Base-by-base conservation (phyloP, 2,329 filamentous ascomycete species). In the Ascomycota sp. region DNA sequence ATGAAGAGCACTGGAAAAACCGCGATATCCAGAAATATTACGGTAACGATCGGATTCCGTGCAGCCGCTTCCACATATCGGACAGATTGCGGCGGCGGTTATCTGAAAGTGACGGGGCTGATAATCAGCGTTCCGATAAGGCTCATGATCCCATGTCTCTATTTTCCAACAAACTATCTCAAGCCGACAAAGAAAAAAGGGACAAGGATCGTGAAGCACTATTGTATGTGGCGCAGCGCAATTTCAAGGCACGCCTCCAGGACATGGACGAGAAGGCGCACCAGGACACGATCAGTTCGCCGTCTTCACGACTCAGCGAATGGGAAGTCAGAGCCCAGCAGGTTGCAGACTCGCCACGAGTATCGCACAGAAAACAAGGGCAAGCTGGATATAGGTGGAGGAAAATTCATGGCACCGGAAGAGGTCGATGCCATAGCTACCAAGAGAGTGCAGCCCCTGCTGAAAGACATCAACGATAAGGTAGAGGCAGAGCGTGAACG, bases 251-350 rank as follows among this genome's bases (percentile, higher is more conserved):
- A 13, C 70, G 69, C 25, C 65, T 94, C 39, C 70, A 78, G 35
- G 68, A 65, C 25, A 83, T 94, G 61, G 86, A 95, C 35, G 71
- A 85, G 47, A 74, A 72, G 42, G 68, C 92, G 9, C 81, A 74
- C 39, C 62, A 68, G 10, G 67, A 86, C 31, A 86, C 78, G 1
- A 82, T 82, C 33, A 74, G 75, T 45, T 63, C 77, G 20, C 69
- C 71, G 1, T 69, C 75, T 9, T 64, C 70, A 1, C 68, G 75
- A 42, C 57, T 75, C 40, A 73, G 68, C 19, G 71, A 83, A 30
- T 91, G 82, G 81, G 81, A 91, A 41, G 54, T 69, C 30, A 80
- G 78, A 47, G 79, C 82, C 6, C 65, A 74, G 23, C 66, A 71
- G 30, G 65, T 80, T 79, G 4, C 63, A 75, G 40, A 60, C 65